Evolutionary conservation across 768 basidiomycete species (phyloP).

Genomic region (Lactarius vividus): DNA sequence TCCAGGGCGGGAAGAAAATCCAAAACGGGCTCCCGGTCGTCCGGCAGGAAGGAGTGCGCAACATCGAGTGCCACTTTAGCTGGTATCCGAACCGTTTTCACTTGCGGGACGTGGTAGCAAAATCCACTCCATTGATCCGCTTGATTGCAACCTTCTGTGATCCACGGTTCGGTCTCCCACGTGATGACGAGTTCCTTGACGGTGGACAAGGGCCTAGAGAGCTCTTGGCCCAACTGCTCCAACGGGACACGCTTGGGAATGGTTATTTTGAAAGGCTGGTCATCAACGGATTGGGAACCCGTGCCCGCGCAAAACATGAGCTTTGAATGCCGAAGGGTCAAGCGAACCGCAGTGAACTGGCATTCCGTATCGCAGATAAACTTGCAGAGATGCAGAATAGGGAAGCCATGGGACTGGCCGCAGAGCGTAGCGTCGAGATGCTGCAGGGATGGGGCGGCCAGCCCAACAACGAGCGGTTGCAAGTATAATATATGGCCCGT

Average conservation of each 20-base stretch:
- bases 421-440: not conserved
- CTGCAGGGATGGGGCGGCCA: constrained; percentile 7
- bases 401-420: not conserved
- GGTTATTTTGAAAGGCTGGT: not conserved
- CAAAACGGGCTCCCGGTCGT: not conserved
- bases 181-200: constrained; percentile 2
- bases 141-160: not conserved
- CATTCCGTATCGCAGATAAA: not conserved
- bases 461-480: not conserved
- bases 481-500: not conserved
- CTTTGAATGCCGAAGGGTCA: accelerated
- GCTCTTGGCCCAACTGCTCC: not conserved
- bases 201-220: not conserved
- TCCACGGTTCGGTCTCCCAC: not conserved
- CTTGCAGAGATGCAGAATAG: not conserved
- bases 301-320: not conserved
- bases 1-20: not conserved
- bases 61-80: not conserved
- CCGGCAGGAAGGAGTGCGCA: not conserved
- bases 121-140: not conserved
- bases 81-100: not conserved
- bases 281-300: not conserved
- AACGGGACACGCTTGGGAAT: not conserved
- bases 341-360: not conserved
- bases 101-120: not conserved